Percentiles rank a stretch among this genome's conserved stretches.
Evolutionary conservation across 2,329 filamentous ascomycete species (phyloP).

Genomic region (Emericellopsis cladophorae): DNA sequence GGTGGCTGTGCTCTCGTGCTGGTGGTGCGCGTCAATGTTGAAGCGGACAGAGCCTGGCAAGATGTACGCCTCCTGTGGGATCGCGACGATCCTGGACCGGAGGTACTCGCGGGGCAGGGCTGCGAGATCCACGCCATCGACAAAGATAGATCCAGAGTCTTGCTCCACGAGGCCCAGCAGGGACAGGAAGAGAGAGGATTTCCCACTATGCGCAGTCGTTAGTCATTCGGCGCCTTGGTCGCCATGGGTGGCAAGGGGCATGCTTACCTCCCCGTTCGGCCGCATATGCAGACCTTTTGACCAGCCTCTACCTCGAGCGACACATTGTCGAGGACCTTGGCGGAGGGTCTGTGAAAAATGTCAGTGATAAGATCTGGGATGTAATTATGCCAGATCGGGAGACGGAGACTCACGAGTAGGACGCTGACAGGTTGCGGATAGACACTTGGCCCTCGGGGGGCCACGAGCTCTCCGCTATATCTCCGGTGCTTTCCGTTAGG

Average conservation of each 20-base stretch:
- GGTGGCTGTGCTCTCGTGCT: constrained; percentile 3
- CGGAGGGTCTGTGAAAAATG: no score
- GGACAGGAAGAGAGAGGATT: constrained; percentile 27
- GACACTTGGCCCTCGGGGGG: no score
- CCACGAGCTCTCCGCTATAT: not conserved
- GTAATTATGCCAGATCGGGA: no score
- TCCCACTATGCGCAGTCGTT: constrained; percentile 17
- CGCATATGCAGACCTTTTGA: constrained; percentile 22
- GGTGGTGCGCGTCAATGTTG: constrained; percentile 27
- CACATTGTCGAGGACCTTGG: no score
- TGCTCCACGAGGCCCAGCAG: constrained; percentile 27
- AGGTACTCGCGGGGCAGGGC: constrained; percentile 26
- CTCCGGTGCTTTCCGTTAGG: constrained; percentile 6
- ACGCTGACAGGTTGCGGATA: no score
- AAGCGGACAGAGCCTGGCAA: constrained; percentile 25
- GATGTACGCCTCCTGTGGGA: constrained; percentile 42
- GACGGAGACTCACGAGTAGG: no score
- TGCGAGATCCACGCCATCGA: constrained; percentile 27
- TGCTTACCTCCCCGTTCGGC: constrained; percentile 17
- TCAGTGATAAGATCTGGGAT: no score
- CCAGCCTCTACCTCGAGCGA: constrained; percentile 7
- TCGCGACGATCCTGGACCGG: constrained; percentile 33
- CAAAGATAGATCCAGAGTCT: constrained; percentile 19
- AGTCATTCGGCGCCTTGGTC: not conserved
- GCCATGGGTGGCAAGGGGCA: not conserved